phyloP scores from a whole-genome alignment of 2,329 filamentous ascomycete genomes.

The Aspergillus glaucus region DNA sequence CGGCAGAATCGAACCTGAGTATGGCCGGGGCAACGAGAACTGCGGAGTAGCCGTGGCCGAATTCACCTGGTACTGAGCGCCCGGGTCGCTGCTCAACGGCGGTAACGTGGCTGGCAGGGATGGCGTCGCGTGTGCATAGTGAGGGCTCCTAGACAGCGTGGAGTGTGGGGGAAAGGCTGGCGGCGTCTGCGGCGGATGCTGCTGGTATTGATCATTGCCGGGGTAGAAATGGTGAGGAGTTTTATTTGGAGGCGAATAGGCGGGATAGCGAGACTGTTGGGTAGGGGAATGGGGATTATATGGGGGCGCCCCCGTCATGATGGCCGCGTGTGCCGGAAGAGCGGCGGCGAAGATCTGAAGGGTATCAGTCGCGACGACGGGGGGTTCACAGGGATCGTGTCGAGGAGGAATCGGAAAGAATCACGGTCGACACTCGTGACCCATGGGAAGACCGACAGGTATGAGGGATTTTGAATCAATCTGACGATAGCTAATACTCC shows the following conservation, averaged over 20 bases:
- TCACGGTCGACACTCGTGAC: too few relatives aligned
- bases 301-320: slow-evolving; percentile 40
- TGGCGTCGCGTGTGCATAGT: slow-evolving; percentile 35
- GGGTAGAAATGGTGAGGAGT: slow-evolving; percentile 34
- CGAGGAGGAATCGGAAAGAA: neutral
- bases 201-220: slow-evolving; percentile 39
- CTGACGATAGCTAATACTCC: too few relatives aligned
- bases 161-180: slow-evolving; percentile 33
- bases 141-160: slow-evolving; percentile 35
- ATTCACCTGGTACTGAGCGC: slow-evolving; percentile 32
- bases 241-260: slow-evolving; percentile 39
- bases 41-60: slow-evolving; percentile 24
- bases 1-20: slow-evolving; percentile 28
- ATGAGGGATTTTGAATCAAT: too few relatives aligned
- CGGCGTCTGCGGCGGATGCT: slow-evolving; percentile 37
- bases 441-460: too few relatives aligned
- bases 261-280: slow-evolving; percentile 36
- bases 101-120: slow-evolving; percentile 35
- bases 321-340: slow-evolving; percentile 26
- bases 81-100: slow-evolving; percentile 34
- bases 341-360: slow-evolving; percentile 18
- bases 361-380: slow-evolving; percentile 2
- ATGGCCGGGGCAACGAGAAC: slow-evolving; percentile 30
- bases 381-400: slow-evolving; percentile 1
- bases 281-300: slow-evolving; percentile 42